Percentiles rank a stretch among this genome's conserved stretches.
Conservation (phyloP, 768 basidiomycete genomes). For the Tylopilus felleus region DNA sequence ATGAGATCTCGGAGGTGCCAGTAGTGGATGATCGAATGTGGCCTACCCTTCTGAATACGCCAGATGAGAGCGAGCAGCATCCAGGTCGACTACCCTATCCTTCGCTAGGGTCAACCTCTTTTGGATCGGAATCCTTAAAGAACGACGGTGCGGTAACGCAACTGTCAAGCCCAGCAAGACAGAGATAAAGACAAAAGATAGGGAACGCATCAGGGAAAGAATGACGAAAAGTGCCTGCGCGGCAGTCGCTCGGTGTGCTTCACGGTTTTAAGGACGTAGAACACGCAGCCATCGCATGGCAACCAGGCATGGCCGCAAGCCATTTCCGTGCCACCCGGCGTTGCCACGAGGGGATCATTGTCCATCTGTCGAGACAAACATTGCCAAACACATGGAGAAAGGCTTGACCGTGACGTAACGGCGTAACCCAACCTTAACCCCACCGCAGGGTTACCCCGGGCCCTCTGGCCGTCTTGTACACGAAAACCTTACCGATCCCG, state of each 20-base stretch:
- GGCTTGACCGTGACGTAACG: too few relatives aligned
- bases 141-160: conserved; percentile 13
- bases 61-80: conserved; percentile 13
- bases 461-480: too few relatives aligned
- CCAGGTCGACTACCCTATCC: conserved; percentile 19
- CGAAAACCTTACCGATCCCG: too few relatives aligned
- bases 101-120: conserved; percentile 11
- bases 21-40: not conserved
- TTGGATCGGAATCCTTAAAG: conserved; percentile 17
- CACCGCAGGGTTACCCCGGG: too few relatives aligned
- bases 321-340: not conserved
- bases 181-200: conserved; percentile 5
- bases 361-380: too few relatives aligned
- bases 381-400: not conserved
- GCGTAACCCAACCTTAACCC: too few relatives aligned
- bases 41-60: conserved; percentile 10
- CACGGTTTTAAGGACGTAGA: conserved; percentile 6
- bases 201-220: conserved; percentile 10
- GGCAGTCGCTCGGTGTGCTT: not conserved
- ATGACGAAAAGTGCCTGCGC: not conserved
- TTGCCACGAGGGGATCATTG: not conserved
- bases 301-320: not conserved
- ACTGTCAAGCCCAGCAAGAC: conserved; percentile 14
- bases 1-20: conserved; percentile 8
- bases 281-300: not conserved